Percentiles rank a stretch among this genome's conserved stretches.
Conservation (phyloP, 495 filamentous ascomycete genomes). For the Entonaema liquescens region DNA sequence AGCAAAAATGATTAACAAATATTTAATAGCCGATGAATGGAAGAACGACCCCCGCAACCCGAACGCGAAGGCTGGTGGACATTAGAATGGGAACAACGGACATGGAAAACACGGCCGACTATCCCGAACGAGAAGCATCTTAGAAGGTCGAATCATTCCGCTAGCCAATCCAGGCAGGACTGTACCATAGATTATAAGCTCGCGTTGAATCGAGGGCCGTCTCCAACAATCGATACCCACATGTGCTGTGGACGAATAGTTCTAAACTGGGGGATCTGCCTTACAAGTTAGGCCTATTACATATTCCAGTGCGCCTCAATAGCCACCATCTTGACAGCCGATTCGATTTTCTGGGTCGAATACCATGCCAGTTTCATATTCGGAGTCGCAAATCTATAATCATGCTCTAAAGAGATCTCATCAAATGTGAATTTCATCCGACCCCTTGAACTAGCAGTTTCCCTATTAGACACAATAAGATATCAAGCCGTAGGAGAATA, state of each 20-base stretch:
- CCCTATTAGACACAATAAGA: too few relatives aligned
- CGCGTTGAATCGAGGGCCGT: slow-evolving; percentile 29
- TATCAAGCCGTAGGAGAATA: too few relatives aligned
- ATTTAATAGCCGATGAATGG: slow-evolving; percentile 78
- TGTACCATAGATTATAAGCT: slow-evolving; percentile 46
- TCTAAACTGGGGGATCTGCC: neutral
- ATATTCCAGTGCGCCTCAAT: neutral
- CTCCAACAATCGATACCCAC: slow-evolving; percentile 26
- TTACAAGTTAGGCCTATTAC: neutral
- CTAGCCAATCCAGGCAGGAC: slow-evolving; percentile 30
- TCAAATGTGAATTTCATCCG: too few relatives aligned
- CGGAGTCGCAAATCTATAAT: too few relatives aligned
- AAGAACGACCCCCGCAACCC: slow-evolving; percentile 97
- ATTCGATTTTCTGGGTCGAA: neutral
- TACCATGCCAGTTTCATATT: too few relatives aligned
- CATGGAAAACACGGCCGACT: slow-evolving; percentile 2
- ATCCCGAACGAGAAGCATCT: slow-evolving; percentile 27
- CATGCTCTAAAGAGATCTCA: too few relatives aligned
- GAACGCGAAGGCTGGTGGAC: slow-evolving; percentile 63
- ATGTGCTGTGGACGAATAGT: slow-evolving; percentile 1
- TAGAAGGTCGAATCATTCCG: slow-evolving; percentile 40
- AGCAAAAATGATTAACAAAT: slow-evolving; percentile 38
- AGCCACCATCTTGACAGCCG: neutral
- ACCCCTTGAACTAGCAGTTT: too few relatives aligned
- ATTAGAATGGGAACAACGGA: slow-evolving; percentile 47